A percentile compares a stretch with the other conserved stretches of the same genome.
phyloP scores from a whole-genome alignment of 495 filamentous ascomycete genomes.

The Xylaria longipes region DNA sequence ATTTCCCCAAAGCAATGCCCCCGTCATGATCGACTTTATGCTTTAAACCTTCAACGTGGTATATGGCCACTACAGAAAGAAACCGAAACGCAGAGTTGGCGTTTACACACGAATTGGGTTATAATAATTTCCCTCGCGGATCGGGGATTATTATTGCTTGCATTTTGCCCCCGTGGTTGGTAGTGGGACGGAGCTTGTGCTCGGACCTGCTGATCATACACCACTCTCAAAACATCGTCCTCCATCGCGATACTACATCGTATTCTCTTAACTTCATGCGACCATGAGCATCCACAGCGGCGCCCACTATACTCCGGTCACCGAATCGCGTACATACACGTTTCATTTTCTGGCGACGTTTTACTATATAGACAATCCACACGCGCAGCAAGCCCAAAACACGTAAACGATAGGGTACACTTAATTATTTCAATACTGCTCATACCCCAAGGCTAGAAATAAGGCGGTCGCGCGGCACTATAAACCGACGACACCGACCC shows the following conservation, averaged over 20 bases:
- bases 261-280: neutral
- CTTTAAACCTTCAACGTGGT: neutral
- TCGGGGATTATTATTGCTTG: neutral
- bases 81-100: neutral
- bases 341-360: neutral
- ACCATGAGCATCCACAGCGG: neutral
- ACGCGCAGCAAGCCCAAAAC: neutral
- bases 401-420: neutral
- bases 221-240: neutral
- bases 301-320: neutral
- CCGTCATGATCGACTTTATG: neutral
- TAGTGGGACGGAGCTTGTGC: neutral
- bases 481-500: neutral
- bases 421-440: neutral
- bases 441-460: neutral
- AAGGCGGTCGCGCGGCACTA: neutral
- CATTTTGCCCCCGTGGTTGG: neutral
- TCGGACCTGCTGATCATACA: conserved; percentile 14
- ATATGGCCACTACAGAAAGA: neutral
- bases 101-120: neutral
- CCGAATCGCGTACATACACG: neutral
- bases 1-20: neutral
- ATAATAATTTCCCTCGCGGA: neutral
- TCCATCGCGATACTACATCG: neutral
- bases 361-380: neutral